Evolutionary conservation across 2,329 filamentous ascomycete species (phyloP).

Genomic region (Epichloe elymi): DNA sequence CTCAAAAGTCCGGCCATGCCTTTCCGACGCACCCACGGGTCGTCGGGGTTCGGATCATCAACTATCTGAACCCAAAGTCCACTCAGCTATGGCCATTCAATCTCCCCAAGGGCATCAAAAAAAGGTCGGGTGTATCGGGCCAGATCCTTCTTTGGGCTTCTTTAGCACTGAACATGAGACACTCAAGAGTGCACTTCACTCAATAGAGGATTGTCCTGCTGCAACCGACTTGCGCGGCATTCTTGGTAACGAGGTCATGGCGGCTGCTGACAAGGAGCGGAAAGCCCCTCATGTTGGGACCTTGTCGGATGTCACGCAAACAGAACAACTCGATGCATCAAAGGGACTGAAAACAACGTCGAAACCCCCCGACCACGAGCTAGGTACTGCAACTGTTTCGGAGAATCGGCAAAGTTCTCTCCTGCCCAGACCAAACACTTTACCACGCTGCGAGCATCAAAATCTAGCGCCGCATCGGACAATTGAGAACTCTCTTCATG

Average conservation of each 20-base stretch:
- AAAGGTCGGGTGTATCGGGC: no score
- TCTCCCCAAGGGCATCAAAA: neutral
- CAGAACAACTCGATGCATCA: neutral
- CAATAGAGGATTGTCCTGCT: neutral
- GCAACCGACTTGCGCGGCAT: neutral
- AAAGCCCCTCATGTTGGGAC: neutral
- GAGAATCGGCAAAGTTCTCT: neutral
- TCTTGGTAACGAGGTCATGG: neutral
- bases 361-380: neutral
- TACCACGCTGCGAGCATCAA: neutral
- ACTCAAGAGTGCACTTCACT: neutral
- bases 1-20: conserved; percentile 12
- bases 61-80: neutral
- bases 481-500: neutral
- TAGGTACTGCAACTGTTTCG: neutral
- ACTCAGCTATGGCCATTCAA: neutral
- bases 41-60: neutral
- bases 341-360: neutral
- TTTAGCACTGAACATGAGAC: neutral
- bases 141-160: neutral
- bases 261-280: neutral
- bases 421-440: neutral
- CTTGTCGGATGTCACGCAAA: neutral
- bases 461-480: neutral
- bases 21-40: conserved; percentile 3